Base-by-base conservation (phyloP, 345 rosid genomes). In the Gossypium bickii region DNA sequence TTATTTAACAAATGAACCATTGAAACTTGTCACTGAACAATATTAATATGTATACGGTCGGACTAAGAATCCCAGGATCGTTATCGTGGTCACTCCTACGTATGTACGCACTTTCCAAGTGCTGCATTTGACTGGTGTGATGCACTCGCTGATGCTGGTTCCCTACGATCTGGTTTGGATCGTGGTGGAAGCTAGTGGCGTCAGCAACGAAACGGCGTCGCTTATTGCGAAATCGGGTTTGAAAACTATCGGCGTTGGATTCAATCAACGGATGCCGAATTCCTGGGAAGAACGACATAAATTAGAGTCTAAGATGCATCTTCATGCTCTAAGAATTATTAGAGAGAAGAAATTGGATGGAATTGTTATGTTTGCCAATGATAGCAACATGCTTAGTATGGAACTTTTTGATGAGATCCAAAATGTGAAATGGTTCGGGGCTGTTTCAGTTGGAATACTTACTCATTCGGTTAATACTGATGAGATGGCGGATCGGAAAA, bases 331-430 rank as follows among this genome's bases (percentile, higher is more conserved):
- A 76, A 90, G 99, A 79, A 80, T 85, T 65, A 87, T 89, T 71
- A 86, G 83, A 74, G 93, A 96, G 72, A 83, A 89, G 94, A 96
- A 86, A 86, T 85, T 92, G 89, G 97, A 96, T 78, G 98, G 99
- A 65, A 47, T 96, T 45, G 97, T 93, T 78, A 83, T 90, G 90
- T 93, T 96, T 87, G 91, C 89, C 1, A 98, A 93, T 77, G 99
- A 96, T 81, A 90, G 98, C 76, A 96, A 93, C 59, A 90, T 96
- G 97, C 97, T 93, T 78, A 89, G 94, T 77, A 90, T 93, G 97
- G 99, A 96, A 80, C 85, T 93, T 20, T 96, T 93, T 56, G 97
- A 92, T 58, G 99, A 93, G 78, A 88, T 96, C 71, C 98, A 93
- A 78, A 92, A 83, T 70, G 94, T 93, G 78, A 88, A 86, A 78